These are phyloP conservation scores for Calophaca sinica DNA, from an alignment of 306 rosid genomes.

Conservation along the genomic window DNA sequence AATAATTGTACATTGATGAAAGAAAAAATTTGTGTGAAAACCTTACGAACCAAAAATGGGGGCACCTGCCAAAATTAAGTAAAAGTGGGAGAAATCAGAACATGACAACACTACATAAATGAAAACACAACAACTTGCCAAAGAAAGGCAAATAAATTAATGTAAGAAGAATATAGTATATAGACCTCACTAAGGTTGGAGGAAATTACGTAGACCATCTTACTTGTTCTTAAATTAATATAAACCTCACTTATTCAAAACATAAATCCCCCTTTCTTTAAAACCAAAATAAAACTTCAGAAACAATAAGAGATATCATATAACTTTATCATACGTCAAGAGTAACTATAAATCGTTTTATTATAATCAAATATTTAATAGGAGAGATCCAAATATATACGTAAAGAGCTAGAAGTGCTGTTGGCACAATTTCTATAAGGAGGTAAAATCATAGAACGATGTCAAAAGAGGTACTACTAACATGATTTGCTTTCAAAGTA, in stretches of 20 bases:
- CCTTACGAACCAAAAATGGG: constrained; percentile 79
- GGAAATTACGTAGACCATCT: constrained; percentile 12
- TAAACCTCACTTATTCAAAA: constrained; percentile 2
- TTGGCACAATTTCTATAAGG: constrained; percentile 8
- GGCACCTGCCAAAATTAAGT: constrained; percentile 53
- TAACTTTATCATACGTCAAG: constrained; percentile 26
- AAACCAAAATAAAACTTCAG: constrained; percentile 33
- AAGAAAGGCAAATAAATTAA: constrained; percentile 4
- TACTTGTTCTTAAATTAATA: constrained; percentile 7
- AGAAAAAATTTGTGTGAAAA: constrained; percentile 85
- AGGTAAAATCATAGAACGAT: constrained; percentile 37
- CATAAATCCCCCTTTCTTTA: constrained; percentile 8
- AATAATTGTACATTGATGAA: constrained; percentile 91
- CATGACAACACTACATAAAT: constrained; percentile 16
- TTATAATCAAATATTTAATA: constrained; percentile 26
- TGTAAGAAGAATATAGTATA: constrained; percentile 12
- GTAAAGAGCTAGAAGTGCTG: constrained; percentile 15
- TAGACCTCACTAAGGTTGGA: constrained; percentile 8
- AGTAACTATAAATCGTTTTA: constrained; percentile 12
- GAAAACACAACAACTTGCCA: constrained; percentile 28
- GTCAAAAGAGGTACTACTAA: constrained; percentile 54
- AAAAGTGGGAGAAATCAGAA: constrained; percentile 23
- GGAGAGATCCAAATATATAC: constrained; percentile 26
- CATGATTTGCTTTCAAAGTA: constrained; percentile 85
- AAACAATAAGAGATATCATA: constrained; percentile 1